Percentiles rank a stretch among this genome's conserved stretches.
Conservation (phyloP, 768 basidiomycete species). For the Suillus alpinus region DNA sequence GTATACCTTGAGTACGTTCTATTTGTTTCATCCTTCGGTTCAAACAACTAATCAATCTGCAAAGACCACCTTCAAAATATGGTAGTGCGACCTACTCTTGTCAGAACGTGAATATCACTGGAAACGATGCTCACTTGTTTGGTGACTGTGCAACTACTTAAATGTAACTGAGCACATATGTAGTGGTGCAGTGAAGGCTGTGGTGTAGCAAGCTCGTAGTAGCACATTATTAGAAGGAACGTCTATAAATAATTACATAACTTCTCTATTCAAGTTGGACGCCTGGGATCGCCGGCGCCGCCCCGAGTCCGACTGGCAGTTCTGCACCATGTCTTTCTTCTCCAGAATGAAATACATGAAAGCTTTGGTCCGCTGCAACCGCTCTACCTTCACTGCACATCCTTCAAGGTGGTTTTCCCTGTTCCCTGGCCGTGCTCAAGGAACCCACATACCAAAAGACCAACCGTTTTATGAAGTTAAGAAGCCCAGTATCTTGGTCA, state of each 20-base stretch:
- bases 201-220: neutral
- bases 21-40: neutral
- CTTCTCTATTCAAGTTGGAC: neutral
- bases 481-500: conserved; percentile 16
- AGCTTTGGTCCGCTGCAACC: neutral
- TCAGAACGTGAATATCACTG: conserved; percentile 50
- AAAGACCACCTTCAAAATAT: conserved; percentile 33
- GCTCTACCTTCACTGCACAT: neutral
- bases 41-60: neutral
- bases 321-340: conserved; percentile 11
- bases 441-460: neutral
- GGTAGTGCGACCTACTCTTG: conserved; percentile 49
- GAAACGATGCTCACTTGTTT: conserved; percentile 44
- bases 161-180: neutral
- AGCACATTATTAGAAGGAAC: too few species aligned
- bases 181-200: neutral
- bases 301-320: neutral
- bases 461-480: conserved; percentile 26
- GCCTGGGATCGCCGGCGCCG: neutral
- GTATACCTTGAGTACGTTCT: conserved; percentile 42
- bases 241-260: neutral
- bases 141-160: conserved; percentile 24
- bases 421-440: neutral
- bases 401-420: neutral
- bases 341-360: neutral